These are phyloP conservation scores for Fusarium foetens DNA, from an alignment of 2,329 filamentous ascomycete species.

Conservation along the genomic window DNA sequence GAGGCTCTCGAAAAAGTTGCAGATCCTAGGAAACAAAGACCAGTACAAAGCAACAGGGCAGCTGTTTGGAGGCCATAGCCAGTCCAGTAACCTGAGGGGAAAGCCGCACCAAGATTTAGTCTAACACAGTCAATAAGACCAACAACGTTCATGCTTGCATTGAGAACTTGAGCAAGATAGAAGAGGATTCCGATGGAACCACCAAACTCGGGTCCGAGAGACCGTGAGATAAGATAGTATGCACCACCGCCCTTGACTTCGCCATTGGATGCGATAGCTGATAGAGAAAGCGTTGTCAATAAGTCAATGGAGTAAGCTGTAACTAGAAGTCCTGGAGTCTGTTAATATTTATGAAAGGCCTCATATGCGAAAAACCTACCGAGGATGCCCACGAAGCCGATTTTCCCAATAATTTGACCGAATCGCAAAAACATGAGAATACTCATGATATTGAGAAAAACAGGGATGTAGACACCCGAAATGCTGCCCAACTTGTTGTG, in stretches of 20 bases:
- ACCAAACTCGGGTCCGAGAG: constrained; percentile 87
- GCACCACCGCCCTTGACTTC: constrained; percentile 88
- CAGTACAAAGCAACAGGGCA: constrained; percentile 76
- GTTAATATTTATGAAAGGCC: not conserved
- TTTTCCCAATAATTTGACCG: constrained; percentile 83
- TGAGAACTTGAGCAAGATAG: constrained; percentile 89
- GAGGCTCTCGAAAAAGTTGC: constrained; percentile 83
- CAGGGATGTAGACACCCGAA: constrained; percentile 85
- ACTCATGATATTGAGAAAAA: constrained; percentile 87
- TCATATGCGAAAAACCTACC: constrained; percentile 59
- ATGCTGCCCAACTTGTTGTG: constrained; percentile 77
- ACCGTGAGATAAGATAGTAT: constrained; percentile 89
- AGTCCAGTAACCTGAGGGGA: constrained; percentile 80
- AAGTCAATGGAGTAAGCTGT: constrained; percentile 83
- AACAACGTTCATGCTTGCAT: constrained; percentile 87
- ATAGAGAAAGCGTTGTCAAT: constrained; percentile 86
- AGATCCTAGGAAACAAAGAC: constrained; percentile 81
- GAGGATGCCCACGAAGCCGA: constrained; percentile 82
- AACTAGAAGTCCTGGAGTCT: constrained; percentile 70
- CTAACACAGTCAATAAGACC: constrained; percentile 85
- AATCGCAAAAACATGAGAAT: constrained; percentile 95
- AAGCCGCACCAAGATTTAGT: constrained; percentile 74
- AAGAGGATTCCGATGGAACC: constrained; percentile 89
- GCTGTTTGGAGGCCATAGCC: constrained; percentile 79
- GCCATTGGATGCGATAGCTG: constrained; percentile 89